These are phyloP conservation scores for Onygenales sp. DNA, from an alignment of 2,329 filamentous ascomycete genomes.

Conservation along the genomic window DNA sequence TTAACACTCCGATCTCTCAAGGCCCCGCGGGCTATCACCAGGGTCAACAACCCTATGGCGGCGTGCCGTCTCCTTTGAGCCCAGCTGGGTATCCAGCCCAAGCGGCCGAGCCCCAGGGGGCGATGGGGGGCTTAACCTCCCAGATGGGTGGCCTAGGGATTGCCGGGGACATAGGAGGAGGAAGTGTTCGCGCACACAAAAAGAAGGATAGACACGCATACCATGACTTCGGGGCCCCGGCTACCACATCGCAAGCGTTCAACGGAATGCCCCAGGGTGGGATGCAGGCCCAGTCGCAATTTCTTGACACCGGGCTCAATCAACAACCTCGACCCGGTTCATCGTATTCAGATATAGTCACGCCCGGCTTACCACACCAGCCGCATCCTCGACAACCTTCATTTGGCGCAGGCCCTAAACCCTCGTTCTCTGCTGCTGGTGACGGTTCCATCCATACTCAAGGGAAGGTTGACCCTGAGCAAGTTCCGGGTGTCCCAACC, in stretches of 20 bases:
- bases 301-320: constrained; percentile 47
- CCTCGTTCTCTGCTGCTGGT: constrained; percentile 31
- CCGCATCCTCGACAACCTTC: constrained; percentile 28
- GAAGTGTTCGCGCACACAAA: constrained; percentile 45
- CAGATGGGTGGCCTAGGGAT: constrained; percentile 74
- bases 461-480: constrained; percentile 75
- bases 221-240: constrained; percentile 69
- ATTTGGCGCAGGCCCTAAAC: constrained; percentile 25
- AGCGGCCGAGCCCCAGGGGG: constrained; percentile 15
- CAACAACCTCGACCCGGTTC: constrained; percentile 23
- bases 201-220: constrained; percentile 95
- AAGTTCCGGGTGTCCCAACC: constrained; percentile 81
- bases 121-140: constrained; percentile 37
- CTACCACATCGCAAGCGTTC: constrained; percentile 58
- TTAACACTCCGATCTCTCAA: constrained; percentile 33
- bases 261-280: constrained; percentile 56
- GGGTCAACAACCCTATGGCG: constrained; percentile 6
- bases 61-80: constrained; percentile 15
- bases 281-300: constrained; percentile 42
- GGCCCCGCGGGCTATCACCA: constrained; percentile 21
- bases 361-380: constrained; percentile 22
- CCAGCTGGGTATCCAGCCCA: background rate
- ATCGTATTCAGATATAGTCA: constrained; percentile 23
- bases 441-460: constrained; percentile 54
- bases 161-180: constrained; percentile 38